Evolutionary conservation across 176 grass and related monocot genomes (phyloP).

Genomic region (Hsuehochloa calcarea): DNA sequence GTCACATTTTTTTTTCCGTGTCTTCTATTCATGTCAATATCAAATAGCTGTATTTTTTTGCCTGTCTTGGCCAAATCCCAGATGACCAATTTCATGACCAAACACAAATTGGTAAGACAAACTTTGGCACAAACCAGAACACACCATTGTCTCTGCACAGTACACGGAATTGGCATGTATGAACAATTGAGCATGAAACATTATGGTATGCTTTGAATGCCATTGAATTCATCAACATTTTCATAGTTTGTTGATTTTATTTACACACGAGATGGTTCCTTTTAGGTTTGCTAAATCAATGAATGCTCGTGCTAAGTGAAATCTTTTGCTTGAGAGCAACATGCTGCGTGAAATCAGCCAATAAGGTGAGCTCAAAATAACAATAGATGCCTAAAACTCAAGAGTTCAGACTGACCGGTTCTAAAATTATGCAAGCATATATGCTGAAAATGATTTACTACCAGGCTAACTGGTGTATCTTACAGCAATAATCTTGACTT

Average conservation of each 20-base stretch:
- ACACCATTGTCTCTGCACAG: not conserved
- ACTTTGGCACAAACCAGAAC: not conserved
- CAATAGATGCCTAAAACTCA: not conserved
- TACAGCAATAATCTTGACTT: not conserved
- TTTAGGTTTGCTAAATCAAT: not conserved
- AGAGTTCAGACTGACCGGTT: not conserved
- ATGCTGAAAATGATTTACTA: not conserved
- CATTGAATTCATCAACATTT: not conserved
- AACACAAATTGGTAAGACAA: not conserved
- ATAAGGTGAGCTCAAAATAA: not conserved
- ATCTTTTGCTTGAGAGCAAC: not conserved
- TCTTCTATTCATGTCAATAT: slow-evolving; percentile 1
- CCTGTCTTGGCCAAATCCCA: not conserved
- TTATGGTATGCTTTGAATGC: not conserved
- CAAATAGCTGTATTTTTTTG: slow-evolving; percentile 7
- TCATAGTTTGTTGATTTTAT: not conserved
- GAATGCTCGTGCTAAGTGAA: not conserved
- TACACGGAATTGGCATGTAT: not conserved
- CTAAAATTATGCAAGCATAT: not conserved
- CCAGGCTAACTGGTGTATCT: not conserved
- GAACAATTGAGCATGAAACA: not conserved
- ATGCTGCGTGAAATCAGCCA: not conserved
- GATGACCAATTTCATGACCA: not conserved
- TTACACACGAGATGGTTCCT: not conserved
- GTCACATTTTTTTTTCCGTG: not conserved